Evolutionary conservation across 1,284 basidiomycete species (phyloP).

Genomic region (Cutaneotrichosporon sp.): DNA sequence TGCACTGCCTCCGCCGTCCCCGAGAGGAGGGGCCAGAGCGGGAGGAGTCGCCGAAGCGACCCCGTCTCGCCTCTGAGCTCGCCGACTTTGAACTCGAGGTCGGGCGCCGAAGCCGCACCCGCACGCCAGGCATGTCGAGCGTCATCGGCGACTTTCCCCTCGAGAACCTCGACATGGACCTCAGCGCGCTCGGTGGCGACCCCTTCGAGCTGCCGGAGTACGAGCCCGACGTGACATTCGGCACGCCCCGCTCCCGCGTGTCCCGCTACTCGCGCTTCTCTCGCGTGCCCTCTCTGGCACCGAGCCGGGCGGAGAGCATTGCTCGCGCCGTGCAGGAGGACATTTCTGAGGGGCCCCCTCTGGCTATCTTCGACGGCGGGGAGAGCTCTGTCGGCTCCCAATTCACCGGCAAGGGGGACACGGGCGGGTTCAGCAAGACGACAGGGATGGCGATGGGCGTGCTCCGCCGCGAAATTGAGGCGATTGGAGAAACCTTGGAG

Average conservation of each 20-base stretch:
- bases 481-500: conserved; percentile 27
- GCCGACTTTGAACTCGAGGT: conserved; percentile 26
- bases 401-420: not conserved
- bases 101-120: conserved; percentile 13
- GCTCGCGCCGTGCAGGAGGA: conserved; percentile 1
- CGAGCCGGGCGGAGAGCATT: conserved; percentile 34
- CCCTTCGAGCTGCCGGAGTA: conserved; percentile 8
- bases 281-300: conserved; percentile 13
- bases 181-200: conserved; percentile 7
- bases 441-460: conserved; percentile 84
- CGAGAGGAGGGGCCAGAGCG: conserved; percentile 32
- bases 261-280: not conserved
- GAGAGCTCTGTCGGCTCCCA: not conserved
- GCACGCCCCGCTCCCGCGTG: not conserved
- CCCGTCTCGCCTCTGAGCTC: conserved; percentile 1
- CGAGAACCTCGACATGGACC: not conserved
- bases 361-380: conserved; percentile 77
- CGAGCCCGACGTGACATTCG: conserved; percentile 24
- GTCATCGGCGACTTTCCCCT: not conserved
- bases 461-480: conserved; percentile 71
- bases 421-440: conserved; percentile 75
- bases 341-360: conserved; percentile 61
- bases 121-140: not conserved
- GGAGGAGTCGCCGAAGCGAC: conserved; percentile 14
- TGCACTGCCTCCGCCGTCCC: conserved; percentile 56